Conservation (phyloP, 495 filamentous ascomycete genomes). For the Penicillium atrosanguineum region DNA sequence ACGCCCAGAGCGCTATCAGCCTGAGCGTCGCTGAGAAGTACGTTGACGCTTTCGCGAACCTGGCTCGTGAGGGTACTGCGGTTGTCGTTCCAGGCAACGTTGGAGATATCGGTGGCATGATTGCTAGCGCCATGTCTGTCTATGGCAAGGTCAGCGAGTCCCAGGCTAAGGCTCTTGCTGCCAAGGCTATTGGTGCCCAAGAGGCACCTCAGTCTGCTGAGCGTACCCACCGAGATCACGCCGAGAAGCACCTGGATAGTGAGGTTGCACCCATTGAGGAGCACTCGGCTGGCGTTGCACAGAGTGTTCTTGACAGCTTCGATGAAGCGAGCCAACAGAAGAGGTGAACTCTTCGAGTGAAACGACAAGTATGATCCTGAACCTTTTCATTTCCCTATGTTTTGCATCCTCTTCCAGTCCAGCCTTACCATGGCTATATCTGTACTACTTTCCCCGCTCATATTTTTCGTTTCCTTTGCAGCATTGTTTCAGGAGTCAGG, state of each 20-base stretch:
- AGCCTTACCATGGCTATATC: constrained; percentile 1
- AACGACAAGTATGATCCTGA: constrained; percentile 3
- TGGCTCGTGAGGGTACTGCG: constrained; percentile 91
- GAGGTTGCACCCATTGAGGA: neutral
- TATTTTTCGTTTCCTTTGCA: constrained; percentile 3
- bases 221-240: constrained; percentile 14
- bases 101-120: constrained; percentile 96
- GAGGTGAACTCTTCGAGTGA: constrained; percentile 12
- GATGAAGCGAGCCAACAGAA: constrained; percentile 49
- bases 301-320: constrained; percentile 52
- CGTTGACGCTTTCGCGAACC: constrained; percentile 87
- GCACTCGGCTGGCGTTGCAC: constrained; percentile 30
- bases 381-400: constrained; percentile 1
- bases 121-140: constrained; percentile 90
- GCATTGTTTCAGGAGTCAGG: constrained; percentile 16
- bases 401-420: constrained; percentile 7
- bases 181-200: constrained; percentile 42
- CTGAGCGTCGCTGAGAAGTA: constrained; percentile 95
- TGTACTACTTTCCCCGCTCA: constrained; percentile 8
- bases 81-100: constrained; percentile 96
- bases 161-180: constrained; percentile 70
- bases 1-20: constrained; percentile 78
- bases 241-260: constrained; percentile 8
- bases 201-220: constrained; percentile 2
- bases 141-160: constrained; percentile 89